Evolutionary conservation across 306 rosid genomes (phyloP).

Genomic region (Rosa lucieae): DNA sequence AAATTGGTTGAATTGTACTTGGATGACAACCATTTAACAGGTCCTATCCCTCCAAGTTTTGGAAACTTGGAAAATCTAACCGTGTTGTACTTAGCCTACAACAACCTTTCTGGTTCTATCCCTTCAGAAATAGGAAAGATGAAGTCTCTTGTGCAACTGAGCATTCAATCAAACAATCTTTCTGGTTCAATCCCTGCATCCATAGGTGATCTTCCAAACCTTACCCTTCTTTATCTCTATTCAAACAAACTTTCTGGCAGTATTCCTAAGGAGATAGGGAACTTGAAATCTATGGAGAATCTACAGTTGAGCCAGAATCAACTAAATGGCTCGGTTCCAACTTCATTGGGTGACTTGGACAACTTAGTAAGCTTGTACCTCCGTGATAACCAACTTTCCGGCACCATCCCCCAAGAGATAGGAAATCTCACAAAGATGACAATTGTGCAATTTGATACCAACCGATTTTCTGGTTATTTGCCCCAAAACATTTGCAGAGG

Average conservation of each 20-base stretch:
- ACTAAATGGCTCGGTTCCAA: not conserved
- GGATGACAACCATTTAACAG: not conserved
- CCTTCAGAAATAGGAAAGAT: not conserved
- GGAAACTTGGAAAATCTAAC: conserved; percentile 7
- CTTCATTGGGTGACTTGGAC: conserved; percentile 4
- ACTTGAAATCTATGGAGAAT: conserved; percentile 1
- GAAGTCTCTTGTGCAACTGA: not conserved
- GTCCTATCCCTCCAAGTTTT: conserved; percentile 3
- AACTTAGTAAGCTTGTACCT: not conserved
- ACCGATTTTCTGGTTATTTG: conserved; percentile 12
- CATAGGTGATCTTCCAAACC: not conserved
- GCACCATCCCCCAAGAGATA: conserved; percentile 14
- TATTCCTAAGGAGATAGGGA: not conserved
- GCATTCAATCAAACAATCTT: not conserved
- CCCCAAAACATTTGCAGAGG: too few relatives aligned
- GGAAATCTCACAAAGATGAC: conserved; percentile 2
- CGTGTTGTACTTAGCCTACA: not conserved
- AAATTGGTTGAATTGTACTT: not conserved
- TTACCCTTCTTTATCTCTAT: not conserved
- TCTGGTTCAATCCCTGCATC: not conserved
- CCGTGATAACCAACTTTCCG: not conserved
- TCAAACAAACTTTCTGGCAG: not conserved
- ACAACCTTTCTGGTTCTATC: not conserved
- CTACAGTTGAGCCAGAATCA: not conserved
- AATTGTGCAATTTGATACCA: not conserved